Evolutionary conservation across 371 early-diverging fungal species (phyloP).

Genomic region (Apophysomyces trapeziformis): DNA sequence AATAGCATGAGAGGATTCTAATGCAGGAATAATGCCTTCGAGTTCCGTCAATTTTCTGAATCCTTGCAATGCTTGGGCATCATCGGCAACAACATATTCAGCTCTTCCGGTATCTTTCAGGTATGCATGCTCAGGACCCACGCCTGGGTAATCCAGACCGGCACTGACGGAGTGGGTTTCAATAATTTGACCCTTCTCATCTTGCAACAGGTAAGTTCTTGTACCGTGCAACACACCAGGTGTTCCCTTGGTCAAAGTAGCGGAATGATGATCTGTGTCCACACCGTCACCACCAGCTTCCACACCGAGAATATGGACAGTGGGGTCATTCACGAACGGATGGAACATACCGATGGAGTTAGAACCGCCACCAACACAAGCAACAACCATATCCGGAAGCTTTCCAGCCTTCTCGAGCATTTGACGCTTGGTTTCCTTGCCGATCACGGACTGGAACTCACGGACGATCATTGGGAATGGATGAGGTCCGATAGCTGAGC

Average conservation of each 20-base stretch:
- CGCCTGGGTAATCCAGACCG: constrained; percentile 97
- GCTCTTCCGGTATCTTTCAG: constrained; percentile 89
- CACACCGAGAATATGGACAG: constrained; percentile 88
- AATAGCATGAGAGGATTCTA: constrained; percentile 96
- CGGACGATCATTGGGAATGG: constrained; percentile 96
- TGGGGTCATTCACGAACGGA: constrained; percentile 85
- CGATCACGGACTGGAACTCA: constrained; percentile 96
- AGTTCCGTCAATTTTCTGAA: constrained; percentile 86
- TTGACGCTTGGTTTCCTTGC: constrained; percentile 83
- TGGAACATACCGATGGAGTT: constrained; percentile 98
- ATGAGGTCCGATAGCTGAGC: constrained; percentile 95
- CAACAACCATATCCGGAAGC: constrained; percentile 91
- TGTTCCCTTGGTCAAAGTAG: constrained; percentile 84
- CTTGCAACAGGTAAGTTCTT: constrained; percentile 92
- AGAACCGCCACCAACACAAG: constrained; percentile 95
- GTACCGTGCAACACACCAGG: constrained; percentile 97
- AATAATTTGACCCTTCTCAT: constrained; percentile 91
- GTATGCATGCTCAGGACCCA: constrained; percentile 96
- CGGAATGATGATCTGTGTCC: constrained; percentile 87
- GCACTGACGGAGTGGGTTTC: constrained; percentile 96
- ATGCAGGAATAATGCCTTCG: constrained; percentile 95
- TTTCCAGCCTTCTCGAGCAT: constrained; percentile 81
- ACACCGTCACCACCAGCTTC: constrained; percentile 94
- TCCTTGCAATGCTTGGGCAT: constrained; percentile 86
- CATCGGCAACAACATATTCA: constrained; percentile 84